Base-by-base conservation (phyloP, 2,329 filamentous ascomycete species). In the Pestalotiopsis sp. region DNA sequence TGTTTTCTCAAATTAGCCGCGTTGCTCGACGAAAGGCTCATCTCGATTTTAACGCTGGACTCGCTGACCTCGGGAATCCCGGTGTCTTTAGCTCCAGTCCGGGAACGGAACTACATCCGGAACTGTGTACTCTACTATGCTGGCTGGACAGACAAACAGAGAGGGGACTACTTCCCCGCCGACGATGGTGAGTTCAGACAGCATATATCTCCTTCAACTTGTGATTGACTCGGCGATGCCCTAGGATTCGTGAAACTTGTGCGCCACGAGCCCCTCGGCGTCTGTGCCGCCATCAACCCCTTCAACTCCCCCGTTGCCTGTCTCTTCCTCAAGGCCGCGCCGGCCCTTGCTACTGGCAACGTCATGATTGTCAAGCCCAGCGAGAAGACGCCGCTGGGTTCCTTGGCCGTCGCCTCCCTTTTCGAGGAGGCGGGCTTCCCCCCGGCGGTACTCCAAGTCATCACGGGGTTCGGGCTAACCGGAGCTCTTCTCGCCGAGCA, bases 271-370 rank as follows among this genome's bases (percentile, higher is more conserved):
- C 45, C 63, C 17, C 20, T 55, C 4, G 45, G 63, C 14, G 63
- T 65, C 3, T 27, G 36, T 45, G 45, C 45, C 23, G 63, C 74
- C 57, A 82, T 83, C 68, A 77, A 77, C 3, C 77, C 81, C 4
- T 83, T 78, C 81, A 84, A 84, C 69, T 78, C 76, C 0, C 79
- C 81, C 7, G 69, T 82, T n/a, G 74, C 77, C 27, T 79, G 77
- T 55, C 73, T 79, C 3, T 77, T 76, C 36, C 74, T 79, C 75
- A 85, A 85, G 71, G 68, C 76, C 4, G 79, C 75, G 1, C 80
- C 79, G 1, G 77, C 78, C 4, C 71, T 83, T 6, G 78, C 79
- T 7, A 76, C 79, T 1, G 81, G 80, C 6, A 83, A 83, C 68
- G 77, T 74, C 45, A 74, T 81, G 59, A 78, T 82, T 64, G 71